Conservation (phyloP, 2,329 filamentous ascomycete genomes). For the Tolypocladium sp. region DNA sequence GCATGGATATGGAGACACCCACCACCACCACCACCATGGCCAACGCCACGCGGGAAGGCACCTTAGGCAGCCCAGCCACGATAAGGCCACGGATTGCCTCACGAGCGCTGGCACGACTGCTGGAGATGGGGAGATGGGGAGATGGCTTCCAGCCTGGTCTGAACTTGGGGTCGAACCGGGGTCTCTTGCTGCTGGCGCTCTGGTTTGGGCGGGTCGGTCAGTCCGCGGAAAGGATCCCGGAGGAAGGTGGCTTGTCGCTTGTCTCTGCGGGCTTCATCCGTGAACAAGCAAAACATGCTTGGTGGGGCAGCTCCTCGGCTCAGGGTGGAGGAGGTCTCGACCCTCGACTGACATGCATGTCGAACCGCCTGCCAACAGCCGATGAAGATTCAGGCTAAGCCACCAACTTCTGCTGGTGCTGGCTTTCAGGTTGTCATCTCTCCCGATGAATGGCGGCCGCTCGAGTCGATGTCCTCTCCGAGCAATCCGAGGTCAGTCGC, state of each 20-base stretch:
- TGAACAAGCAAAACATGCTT: neutral
- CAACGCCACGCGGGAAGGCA: slow-evolving; percentile 6
- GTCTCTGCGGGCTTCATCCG: neutral
- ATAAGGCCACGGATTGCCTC: neutral
- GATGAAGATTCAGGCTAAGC: neutral
- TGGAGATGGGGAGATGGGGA: too few relatives aligned
- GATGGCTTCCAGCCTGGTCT: neutral
- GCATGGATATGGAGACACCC: neutral
- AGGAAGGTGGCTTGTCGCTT: neutral
- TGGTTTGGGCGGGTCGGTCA: neutral
- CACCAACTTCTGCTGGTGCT: too few relatives aligned
- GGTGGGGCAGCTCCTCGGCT: neutral
- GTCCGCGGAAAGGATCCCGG: neutral
- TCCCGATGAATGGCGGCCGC: neutral
- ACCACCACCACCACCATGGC: slow-evolving; percentile 1
- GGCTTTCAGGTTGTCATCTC: neutral
- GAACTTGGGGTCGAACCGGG: neutral
- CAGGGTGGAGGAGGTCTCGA: neutral
- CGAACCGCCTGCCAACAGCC: neutral
- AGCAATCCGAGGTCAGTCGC: neutral
- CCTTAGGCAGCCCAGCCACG: neutral
- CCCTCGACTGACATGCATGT: neutral
- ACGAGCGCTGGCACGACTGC: neutral
- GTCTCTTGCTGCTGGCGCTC: neutral
- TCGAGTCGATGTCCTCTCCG: neutral